Percentiles rank a stretch among this genome's conserved stretches.
phyloP scores from a whole-genome alignment of 202 grass and related monocot genomes.

The Hordeum pubiflorum region DNA sequence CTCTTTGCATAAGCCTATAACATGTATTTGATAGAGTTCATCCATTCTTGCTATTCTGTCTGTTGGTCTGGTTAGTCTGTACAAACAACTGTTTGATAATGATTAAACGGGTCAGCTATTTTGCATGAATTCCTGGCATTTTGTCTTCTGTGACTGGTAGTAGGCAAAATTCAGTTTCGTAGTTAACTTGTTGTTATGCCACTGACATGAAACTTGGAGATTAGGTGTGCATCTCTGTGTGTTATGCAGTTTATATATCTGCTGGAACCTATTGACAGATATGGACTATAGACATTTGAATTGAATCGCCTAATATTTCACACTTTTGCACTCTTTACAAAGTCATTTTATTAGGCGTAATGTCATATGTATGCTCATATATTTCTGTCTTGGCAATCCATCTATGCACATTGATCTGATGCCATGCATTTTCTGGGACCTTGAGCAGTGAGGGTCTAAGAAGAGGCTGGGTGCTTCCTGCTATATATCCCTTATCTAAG shows the following conservation, averaged over 20 bases:
- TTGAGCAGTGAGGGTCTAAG: constrained; percentile 78
- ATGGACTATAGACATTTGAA: neutral
- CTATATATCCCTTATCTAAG: constrained; percentile 44
- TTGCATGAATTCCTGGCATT: neutral
- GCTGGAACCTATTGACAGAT: neutral
- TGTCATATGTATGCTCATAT: neutral
- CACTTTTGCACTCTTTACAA: neutral
- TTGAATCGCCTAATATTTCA: neutral
- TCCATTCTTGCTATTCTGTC: neutral
- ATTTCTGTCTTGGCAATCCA: neutral
- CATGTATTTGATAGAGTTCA: neutral
- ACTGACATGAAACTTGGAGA: constrained; percentile 7
- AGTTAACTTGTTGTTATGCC: neutral
- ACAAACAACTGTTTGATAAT: neutral
- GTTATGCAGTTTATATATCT: constrained; percentile 5
- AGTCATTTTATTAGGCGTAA: neutral
- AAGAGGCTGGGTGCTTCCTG: constrained; percentile 75
- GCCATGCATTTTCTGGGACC: constrained; percentile 13
- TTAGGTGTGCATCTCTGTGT: neutral
- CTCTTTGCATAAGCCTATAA: neutral
- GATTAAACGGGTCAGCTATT: neutral
- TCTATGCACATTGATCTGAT: constrained; percentile 14
- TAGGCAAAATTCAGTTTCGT: neutral
- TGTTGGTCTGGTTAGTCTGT: neutral
- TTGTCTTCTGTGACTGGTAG: neutral